These are phyloP conservation scores for Pseudogymnoascus sp. DNA, from an alignment of 2,329 filamentous ascomycete genomes.

Conservation along the genomic window DNA sequence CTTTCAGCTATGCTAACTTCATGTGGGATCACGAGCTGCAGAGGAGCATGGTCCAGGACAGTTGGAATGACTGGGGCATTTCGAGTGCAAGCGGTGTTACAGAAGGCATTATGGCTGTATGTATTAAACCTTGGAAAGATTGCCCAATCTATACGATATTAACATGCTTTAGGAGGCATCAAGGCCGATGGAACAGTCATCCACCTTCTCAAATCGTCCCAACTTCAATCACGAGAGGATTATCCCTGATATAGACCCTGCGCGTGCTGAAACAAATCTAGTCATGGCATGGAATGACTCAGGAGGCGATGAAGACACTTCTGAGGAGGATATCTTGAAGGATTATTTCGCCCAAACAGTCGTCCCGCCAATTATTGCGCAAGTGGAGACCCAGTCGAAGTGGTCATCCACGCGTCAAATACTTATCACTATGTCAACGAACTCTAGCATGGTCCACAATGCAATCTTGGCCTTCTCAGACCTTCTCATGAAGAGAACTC, in stretches of 20 bases:
- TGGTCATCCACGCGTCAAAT: conserved; percentile 46
- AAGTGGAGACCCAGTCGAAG: conserved; percentile 47
- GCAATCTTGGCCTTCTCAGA: conserved; percentile 48
- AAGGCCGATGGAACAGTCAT: conserved; percentile 14
- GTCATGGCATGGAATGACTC: conserved; percentile 8
- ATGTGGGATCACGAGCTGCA: conserved; percentile 39
- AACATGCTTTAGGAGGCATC: conserved; percentile 16
- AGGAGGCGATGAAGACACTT: conserved; percentile 23
- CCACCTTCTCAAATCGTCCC: not conserved
- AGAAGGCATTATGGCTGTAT: not conserved
- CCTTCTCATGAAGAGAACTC: conserved; percentile 27
- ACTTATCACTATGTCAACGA: conserved; percentile 42
- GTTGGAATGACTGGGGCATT: conserved; percentile 15
- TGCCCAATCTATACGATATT: not conserved
- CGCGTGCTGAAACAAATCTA: not conserved
- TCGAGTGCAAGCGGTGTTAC: not conserved
- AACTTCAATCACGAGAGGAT: not conserved
- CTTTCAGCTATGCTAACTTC: conserved; percentile 44
- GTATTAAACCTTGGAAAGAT: not conserved
- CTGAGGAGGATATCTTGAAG: conserved; percentile 37
- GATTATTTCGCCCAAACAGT: conserved; percentile 44
- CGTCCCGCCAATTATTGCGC: conserved; percentile 47
- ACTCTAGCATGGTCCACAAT: conserved; percentile 41
- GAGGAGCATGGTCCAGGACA: conserved; percentile 29
- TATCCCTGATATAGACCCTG: not conserved